These are phyloP conservation scores for Saccharomyces hybrid DNA, from an alignment of 1,139 yeast genomes.

Conservation along the genomic window DNA sequence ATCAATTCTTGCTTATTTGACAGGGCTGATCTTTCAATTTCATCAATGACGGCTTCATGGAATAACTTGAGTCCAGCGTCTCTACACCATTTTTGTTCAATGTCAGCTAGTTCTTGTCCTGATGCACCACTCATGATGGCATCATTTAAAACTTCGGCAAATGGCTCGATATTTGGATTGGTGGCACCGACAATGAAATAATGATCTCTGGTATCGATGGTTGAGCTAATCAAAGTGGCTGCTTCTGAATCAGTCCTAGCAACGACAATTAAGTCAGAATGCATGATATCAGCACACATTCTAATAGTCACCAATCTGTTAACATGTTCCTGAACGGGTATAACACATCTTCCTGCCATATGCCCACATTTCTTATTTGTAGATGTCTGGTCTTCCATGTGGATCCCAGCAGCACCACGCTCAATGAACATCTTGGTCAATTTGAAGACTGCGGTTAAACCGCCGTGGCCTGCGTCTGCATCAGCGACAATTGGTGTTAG, in stretches of 20 bases:
- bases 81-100: conserved; percentile 78
- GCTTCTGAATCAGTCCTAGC: conserved; percentile 98
- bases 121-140: conserved; percentile 70
- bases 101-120: conserved; percentile 60
- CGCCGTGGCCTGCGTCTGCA: conserved; percentile 99
- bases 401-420: conserved; percentile 98
- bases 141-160: conserved; percentile 69
- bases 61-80: conserved; percentile 82
- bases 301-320: conserved; percentile 89
- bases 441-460: conserved; percentile 90
- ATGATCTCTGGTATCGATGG: conserved; percentile 93
- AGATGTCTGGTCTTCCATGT: conserved; percentile 97
- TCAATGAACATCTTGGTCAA: conserved; percentile 93
- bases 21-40: conserved; percentile 47
- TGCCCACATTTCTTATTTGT: conserved; percentile 96
- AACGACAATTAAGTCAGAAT: conserved; percentile 75
- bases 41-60: conserved; percentile 88
- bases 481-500: conserved; percentile 93
- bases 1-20: conserved; percentile 61
- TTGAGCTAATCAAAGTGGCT: conserved; percentile 86
- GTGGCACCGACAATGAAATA: conserved; percentile 87
- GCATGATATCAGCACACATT: conserved; percentile 91
- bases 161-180: conserved; percentile 67
- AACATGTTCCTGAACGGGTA: conserved; percentile 95
- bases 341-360: conserved; percentile 97